These are phyloP conservation scores for Neopestalotiopsis sp. DNA, from an alignment of 2,329 filamentous ascomycete genomes.

Conservation along the genomic window DNA sequence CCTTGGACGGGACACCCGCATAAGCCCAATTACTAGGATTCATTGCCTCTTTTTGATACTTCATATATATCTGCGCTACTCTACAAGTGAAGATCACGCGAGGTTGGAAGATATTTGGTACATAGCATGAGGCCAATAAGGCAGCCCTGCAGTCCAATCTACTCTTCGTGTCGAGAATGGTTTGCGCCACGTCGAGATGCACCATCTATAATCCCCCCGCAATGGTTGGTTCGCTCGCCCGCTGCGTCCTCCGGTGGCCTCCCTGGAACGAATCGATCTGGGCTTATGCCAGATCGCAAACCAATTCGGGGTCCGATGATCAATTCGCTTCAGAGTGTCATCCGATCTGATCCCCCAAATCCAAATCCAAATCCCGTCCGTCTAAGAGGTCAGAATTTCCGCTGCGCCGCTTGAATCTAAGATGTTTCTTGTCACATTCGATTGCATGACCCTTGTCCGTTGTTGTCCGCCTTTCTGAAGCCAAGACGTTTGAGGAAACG, in stretches of 20 bases:
- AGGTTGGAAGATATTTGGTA: neutral
- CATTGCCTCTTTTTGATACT: neutral
- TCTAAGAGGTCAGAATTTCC: neutral
- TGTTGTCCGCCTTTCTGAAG: neutral
- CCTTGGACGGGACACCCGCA: neutral
- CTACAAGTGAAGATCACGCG: neutral
- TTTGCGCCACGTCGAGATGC: neutral
- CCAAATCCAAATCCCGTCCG: neutral
- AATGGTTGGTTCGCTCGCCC: neutral
- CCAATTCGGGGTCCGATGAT: constrained; percentile 1
- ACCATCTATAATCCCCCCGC: neutral
- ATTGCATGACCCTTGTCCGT: neutral
- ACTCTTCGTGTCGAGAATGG: neutral
- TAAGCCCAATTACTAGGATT: neutral
- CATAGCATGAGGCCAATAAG: constrained; percentile 3
- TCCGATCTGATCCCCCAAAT: neutral
- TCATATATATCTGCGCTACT: neutral
- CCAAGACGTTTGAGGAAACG: neutral
- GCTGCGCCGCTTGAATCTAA: neutral
- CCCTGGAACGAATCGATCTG: constrained; percentile 5
- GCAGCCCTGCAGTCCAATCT: constrained; percentile 2
- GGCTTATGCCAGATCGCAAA: constrained; percentile 9
- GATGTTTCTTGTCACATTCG: neutral
- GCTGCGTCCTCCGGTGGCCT: neutral
- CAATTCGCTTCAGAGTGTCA: constrained; percentile 1